Evolutionary conservation across 2,329 filamentous ascomycete genomes (phyloP).

Genomic region (Cadophora luteo-olivacea): DNA sequence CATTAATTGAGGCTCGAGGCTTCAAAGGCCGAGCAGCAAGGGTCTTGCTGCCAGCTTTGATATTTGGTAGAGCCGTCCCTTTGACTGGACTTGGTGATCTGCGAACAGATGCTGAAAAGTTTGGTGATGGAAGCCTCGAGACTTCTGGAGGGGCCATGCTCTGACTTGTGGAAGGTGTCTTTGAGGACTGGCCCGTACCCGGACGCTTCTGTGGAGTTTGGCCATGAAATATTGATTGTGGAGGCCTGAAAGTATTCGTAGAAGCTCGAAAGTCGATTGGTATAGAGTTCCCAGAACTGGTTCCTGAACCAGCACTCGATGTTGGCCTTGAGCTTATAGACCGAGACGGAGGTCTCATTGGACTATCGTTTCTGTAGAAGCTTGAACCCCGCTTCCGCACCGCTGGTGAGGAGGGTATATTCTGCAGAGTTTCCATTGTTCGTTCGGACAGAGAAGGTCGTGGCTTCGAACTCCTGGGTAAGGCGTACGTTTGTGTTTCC

Average conservation of each 20-base stretch:
- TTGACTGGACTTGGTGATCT: constrained; percentile 45
- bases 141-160: constrained; percentile 28
- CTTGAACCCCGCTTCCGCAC: constrained; percentile 70
- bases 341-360: constrained; percentile 56
- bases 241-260: constrained; percentile 52
- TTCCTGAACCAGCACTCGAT: constrained; percentile 57
- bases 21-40: constrained; percentile 54
- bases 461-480: constrained; percentile 30
- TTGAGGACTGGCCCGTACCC: constrained; percentile 47
- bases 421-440: constrained; percentile 83
- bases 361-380: constrained; percentile 73
- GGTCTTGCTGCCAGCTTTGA: constrained; percentile 54
- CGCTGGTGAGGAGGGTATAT: constrained; percentile 78
- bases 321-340: constrained; percentile 59
- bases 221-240: constrained; percentile 50
- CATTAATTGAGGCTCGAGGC: constrained; percentile 58
- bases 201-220: constrained; percentile 50
- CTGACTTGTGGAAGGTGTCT: constrained; percentile 44
- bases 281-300: constrained; percentile 49
- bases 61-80: constrained; percentile 41
- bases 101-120: constrained; percentile 40
- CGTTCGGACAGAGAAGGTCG: constrained; percentile 76
- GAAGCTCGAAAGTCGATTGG: constrained; percentile 52
- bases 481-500: constrained; percentile 22
- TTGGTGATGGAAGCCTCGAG: constrained; percentile 26